phyloP scores from a whole-genome alignment of 2,329 filamentous ascomycete genomes.

The Colletotrichum theobromicola region DNA sequence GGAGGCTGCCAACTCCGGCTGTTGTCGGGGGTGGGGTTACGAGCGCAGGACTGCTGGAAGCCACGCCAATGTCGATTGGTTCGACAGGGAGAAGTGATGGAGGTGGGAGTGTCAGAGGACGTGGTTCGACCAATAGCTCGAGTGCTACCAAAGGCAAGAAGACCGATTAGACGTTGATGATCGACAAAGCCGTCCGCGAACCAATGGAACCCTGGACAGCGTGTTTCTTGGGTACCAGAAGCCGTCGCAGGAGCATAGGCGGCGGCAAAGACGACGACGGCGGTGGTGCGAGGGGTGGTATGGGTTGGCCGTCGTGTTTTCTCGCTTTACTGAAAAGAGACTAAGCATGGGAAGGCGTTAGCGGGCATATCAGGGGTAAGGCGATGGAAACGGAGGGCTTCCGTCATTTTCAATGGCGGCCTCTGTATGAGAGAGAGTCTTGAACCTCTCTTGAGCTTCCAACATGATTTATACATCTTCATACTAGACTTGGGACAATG shows the following conservation, averaged over 20 bases:
- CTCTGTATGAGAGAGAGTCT: not conserved
- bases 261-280: not conserved
- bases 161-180: constrained; percentile 38
- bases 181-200: not conserved
- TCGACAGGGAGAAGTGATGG: constrained; percentile 44
- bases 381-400: not conserved
- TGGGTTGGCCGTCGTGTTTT: not conserved
- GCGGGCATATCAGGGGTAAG: not conserved
- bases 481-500: not conserved
- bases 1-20: constrained; percentile 31
- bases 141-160: constrained; percentile 49
- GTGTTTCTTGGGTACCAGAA: not conserved
- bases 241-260: not conserved
- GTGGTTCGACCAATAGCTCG: constrained; percentile 30
- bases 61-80: constrained; percentile 30
- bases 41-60: constrained; percentile 34
- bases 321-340: not conserved
- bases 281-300: not conserved
- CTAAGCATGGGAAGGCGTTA: constrained; percentile 11
- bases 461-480: not conserved
- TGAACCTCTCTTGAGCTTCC: not conserved
- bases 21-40: not conserved
- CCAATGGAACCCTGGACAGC: not conserved
- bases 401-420: not conserved
- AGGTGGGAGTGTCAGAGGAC: constrained; percentile 40